Evolutionary conservation across 306 rosid species (phyloP).

Genomic region (Medicago lupulina): DNA sequence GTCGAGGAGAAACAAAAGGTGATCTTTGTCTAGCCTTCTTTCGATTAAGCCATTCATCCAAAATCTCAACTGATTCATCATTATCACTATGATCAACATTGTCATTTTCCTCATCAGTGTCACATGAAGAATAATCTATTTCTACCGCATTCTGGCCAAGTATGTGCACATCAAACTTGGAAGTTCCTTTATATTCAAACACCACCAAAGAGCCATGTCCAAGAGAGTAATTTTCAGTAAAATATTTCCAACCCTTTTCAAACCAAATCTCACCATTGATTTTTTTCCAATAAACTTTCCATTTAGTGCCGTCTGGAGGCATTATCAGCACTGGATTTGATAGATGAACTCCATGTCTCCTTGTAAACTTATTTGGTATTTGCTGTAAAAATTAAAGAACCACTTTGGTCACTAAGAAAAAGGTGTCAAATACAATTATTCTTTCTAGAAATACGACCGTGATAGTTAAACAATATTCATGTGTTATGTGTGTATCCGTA

Average conservation of each 20-base stretch:
- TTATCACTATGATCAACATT: neutral
- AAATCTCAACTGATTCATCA: neutral
- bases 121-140: neutral
- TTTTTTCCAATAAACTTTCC: conserved; percentile 34
- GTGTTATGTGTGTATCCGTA: no score
- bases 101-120: neutral
- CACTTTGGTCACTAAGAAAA: no score
- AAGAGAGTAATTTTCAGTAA: conserved; percentile 15
- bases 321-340: conserved; percentile 31
- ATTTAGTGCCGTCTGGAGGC: neutral
- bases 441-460: no score
- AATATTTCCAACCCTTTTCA: conserved; percentile 2
- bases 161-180: neutral
- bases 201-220: neutral
- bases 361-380: conserved; percentile 24
- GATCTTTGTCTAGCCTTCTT: neutral
- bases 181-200: neutral
- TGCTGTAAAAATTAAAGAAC: conserved; percentile 22
- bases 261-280: conserved; percentile 24
- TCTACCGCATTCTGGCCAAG: neutral
- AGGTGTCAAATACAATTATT: no score
- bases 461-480: no score
- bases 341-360: conserved; percentile 10
- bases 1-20: neutral
- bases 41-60: neutral